Base-by-base conservation (phyloP, 2,329 filamentous ascomycete species). In the Aureobasidium subglaciale region DNA sequence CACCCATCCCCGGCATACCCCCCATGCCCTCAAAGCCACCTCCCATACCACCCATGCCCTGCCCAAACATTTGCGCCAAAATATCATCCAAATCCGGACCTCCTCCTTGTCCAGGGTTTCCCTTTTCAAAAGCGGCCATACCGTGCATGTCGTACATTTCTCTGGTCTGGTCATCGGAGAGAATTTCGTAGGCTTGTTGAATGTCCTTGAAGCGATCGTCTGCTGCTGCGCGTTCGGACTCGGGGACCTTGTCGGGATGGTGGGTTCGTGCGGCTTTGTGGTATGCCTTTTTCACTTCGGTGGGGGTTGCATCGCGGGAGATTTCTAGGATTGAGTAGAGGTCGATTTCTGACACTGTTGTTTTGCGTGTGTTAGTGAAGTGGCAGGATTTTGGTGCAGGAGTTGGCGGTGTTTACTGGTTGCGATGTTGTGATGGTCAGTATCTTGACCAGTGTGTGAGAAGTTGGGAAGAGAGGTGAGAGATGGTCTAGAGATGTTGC, bases 111-210 rank as follows among this genome's bases (percentile, higher is more conserved):
- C 83, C 67, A 77, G 77, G 11, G 9, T 24, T 77, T 34, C 83
- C 84, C 49, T 87, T 83, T 68, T 96, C 90, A 68, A 99, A 97
- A 58, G 92, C 93, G 40, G 88, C 83, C 91, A 97, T 96, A 74
- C 93, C 93, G 69, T 96, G 89, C 60, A 84, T 85, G 68, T 99
- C 93, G 76, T 99, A 99, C 60, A 95, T 74, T 56, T 88, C 81
- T 66, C 93, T 87, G 72, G 95, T 96, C 59, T 97, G 84, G 60
- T 97, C 92, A 78, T 99, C 92, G 74, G 84, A 87, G 56, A 99
- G 89, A 68, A 99, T 97, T 70, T 99, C 93, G 78, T 99, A 99
- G 64, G 93, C 93, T 74, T 95, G 87, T 58, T 88, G 91, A 57
- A 95, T 86, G 55, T 85, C 78, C 75, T 99, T 99, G 84, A 99